phyloP scores from a whole-genome alignment of 139 green algal genomes.

The Chlamydomonas urium region DNA sequence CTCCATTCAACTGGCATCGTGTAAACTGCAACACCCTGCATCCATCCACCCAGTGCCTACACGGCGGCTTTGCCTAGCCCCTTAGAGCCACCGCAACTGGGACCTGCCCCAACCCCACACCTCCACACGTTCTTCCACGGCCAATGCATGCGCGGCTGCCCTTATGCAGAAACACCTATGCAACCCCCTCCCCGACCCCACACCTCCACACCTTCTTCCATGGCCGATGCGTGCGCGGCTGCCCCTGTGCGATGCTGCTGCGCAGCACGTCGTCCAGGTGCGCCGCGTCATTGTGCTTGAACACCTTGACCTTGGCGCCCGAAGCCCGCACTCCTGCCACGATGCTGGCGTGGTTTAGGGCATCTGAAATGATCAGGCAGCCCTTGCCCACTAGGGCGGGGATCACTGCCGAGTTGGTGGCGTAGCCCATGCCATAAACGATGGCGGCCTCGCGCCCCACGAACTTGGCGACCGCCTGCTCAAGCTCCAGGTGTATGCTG shows the following conservation, averaged over 20 bases:
- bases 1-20: not conserved
- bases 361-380: constrained; percentile 88
- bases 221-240: constrained; percentile 81
- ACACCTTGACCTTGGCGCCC: constrained; percentile 81
- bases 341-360: constrained; percentile 96
- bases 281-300: constrained; percentile 79
- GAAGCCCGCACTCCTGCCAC: constrained; percentile 76
- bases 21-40: no score
- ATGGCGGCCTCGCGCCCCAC: constrained; percentile 84
- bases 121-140: constrained; percentile 85
- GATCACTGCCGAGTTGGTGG: constrained; percentile 91
- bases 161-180: not conserved
- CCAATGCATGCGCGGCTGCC: constrained; percentile 80
- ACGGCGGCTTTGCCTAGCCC: not conserved
- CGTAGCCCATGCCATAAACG: constrained; percentile 98
- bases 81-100: not conserved
- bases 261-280: constrained; percentile 88
- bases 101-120: not conserved
- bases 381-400: constrained; percentile 78
- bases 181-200: not conserved
- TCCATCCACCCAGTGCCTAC: no score
- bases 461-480: constrained; percentile 78
- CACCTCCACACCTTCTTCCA: constrained; percentile 83
- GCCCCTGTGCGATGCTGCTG: constrained; percentile 79
- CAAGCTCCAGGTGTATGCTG: constrained; percentile 73